Base-by-base conservation (phyloP, 2,329 filamentous ascomycete genomes). In the Apiospora pterosperma region DNA sequence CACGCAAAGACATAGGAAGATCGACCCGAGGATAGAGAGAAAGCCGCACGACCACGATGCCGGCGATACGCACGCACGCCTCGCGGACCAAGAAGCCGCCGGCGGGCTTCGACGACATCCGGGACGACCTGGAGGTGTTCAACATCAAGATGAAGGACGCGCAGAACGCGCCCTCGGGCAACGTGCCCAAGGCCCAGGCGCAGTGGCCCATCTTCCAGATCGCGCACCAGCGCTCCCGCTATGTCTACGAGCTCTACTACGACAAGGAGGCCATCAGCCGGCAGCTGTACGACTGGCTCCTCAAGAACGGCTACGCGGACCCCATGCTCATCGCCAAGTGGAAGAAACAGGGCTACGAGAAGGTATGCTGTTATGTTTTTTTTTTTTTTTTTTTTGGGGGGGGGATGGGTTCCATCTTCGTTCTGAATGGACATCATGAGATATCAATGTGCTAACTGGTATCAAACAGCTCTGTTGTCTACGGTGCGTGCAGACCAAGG, bases 281-380 rank as follows among this genome's bases (percentile, higher is more conserved):
- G 80, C 84, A 90, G 78, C 84, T 99, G 23, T 99, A 99, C 79
- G 96, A 98, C 71, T 99, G 92, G 90, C 82, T 98, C 69, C 82
- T 99, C 66, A 99, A 99, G 86, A 97, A 99, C 76, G 90, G 90
- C 61, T 98, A 99, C 76, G 96, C 94, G 5, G 96, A 99, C 79
- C 88, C 92, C 58, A 96, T 94, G 82, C 82, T 99, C 75, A 98
- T 99, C 75, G 96, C 96, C 16, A 99, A 99, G 82, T 99, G 96
- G 96, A 99, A 99, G 88, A 99, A 99, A 82, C 92, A 96, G 74
- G 96, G 96, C 19, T 99, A 99, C 74, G 96, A 99, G 79, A 97
- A 98, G 89, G 92, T 92, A 77, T 34, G 28, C 34, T 28, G 21
- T 21, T 42, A 2, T 10, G 25, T 41, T 5, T 55, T 14, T 67